A percentile compares a stretch with the other conserved stretches of the same genome.
Conservation (phyloP, 129 eudicot genomes). For the Flaveria linearis region DNA sequence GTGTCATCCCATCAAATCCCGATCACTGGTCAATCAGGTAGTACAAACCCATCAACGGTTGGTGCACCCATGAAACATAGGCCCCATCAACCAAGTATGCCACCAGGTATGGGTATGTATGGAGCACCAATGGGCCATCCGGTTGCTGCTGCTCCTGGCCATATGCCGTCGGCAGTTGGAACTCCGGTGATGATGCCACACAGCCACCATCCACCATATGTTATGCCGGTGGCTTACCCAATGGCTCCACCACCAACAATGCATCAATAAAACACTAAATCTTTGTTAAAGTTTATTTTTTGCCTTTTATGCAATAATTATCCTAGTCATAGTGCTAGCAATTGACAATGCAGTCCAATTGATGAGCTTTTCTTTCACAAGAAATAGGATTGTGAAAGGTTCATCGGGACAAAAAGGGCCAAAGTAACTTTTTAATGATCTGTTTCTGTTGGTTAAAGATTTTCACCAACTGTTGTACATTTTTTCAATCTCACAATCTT, state of each 20-base stretch:
- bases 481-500: conserved; percentile 34
- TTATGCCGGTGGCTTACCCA: conserved; percentile 78
- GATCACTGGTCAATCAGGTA: conserved; percentile 76
- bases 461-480: conserved; percentile 48
- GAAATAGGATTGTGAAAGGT: conserved; percentile 42
- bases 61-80: conserved; percentile 61
- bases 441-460: conserved; percentile 47
- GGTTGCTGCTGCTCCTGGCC: conserved; percentile 64
- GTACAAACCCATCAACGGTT: conserved; percentile 43
- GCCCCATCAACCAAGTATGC: conserved; percentile 49
- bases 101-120: conserved; percentile 74
- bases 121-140: conserved; percentile 93
- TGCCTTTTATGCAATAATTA: conserved; percentile 38
- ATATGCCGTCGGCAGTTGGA: conserved; percentile 87
- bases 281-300: not conserved
- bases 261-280: conserved; percentile 49
- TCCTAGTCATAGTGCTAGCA: conserved; percentile 41
- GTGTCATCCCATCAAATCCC: conserved; percentile 69
- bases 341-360: conserved; percentile 35
- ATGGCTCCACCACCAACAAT: conserved; percentile 87
- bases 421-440: conserved; percentile 40
- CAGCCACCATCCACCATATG: conserved; percentile 72
- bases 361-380: conserved; percentile 49
- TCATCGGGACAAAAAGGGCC: conserved; percentile 39
- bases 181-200: conserved; percentile 91